A percentile compares a stretch with the other conserved stretches of the same genome.
Conservation (phyloP, 805 yeast genomes). For the Candida rishiriensis region DNA sequence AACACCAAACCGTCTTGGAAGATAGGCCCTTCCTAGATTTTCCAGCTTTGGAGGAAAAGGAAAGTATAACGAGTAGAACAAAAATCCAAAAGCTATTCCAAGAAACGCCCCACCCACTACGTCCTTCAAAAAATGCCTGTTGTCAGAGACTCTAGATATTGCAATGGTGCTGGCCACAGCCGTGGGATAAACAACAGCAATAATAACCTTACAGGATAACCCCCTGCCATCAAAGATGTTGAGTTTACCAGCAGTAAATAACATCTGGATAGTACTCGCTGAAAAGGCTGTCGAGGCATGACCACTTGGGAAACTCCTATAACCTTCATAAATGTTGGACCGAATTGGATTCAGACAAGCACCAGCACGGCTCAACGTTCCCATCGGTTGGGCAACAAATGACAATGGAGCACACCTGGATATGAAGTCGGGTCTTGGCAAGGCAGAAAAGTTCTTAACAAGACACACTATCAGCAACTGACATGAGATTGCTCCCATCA, state of each 20-base stretch:
- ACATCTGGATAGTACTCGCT: slow-evolving; percentile 35
- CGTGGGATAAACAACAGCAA: slow-evolving; percentile 32
- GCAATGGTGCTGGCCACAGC: slow-evolving; percentile 32
- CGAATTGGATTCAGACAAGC: slow-evolving; percentile 40
- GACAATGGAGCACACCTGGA: slow-evolving; percentile 43
- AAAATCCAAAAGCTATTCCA: slow-evolving; percentile 31
- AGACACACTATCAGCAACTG: slow-evolving; percentile 38
- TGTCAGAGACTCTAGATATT: slow-evolving; percentile 43
- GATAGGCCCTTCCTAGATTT: slow-evolving; percentile 37
- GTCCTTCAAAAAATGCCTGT: slow-evolving; percentile 39
- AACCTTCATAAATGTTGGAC: slow-evolving; percentile 41
- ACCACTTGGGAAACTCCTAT: slow-evolving; percentile 56
- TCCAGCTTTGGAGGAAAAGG: slow-evolving; percentile 29
- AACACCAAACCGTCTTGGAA: slow-evolving; percentile 37
- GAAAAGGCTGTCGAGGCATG: slow-evolving; percentile 51
- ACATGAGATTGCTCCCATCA: slow-evolving; percentile 34
- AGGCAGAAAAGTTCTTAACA: slow-evolving; percentile 44
- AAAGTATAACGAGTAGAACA: slow-evolving; percentile 39
- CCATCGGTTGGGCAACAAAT: slow-evolving; percentile 26
- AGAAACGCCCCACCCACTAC: slow-evolving; percentile 35
- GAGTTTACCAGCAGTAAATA: slow-evolving; percentile 32
- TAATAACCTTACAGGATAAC: slow-evolving; percentile 29
- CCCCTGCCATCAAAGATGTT: slow-evolving; percentile 35
- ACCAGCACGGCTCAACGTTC: slow-evolving; percentile 38
- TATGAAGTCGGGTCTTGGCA: slow-evolving; percentile 51